Base-by-base conservation (phyloP, 169 alveolate genomes). In the Theileria orientalis region DNA sequence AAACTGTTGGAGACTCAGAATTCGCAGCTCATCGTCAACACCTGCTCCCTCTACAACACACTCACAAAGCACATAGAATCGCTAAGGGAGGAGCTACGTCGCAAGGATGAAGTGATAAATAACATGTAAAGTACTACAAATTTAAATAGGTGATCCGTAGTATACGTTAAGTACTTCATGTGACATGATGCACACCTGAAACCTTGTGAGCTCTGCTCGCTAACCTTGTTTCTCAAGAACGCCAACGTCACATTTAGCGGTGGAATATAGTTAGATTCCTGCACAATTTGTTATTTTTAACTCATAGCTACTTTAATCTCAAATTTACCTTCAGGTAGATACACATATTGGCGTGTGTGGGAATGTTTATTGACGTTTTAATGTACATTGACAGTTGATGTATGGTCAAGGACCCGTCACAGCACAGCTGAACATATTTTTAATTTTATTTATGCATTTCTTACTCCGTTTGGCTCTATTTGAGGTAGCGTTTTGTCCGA, bases 1-100 rank as follows among this genome's bases (percentile, higher is more conserved):
- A 61, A 59, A 13, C 61, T 77, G 41, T 64, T 77, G n/a, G 60
- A 54, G 61, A 66, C 82, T 29, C 86, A 77, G 44, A 77, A 77
- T 56, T 61, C 86, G 6, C 86, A 77, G 49, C 44, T 77, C 1
- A 68, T 59, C 16, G 74, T 77, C 33, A 77, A 77, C 27, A 8
- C 82, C 21, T 68, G 83, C 35, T 62, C 75, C 32, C 40, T 77
- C 37, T 77, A 77, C 82, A 77, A 77, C 47, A 77, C 86, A 7
- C 33, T 77, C 41, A 62, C 67, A 59, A 60, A 77, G 54, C 86
- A 77, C 49, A 59, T 77, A 30, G 76, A 69, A 67, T 49, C 66
- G 62, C 32, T 75, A 23, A 68, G 71, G 2, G 56, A 54, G 0
- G 70, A 37, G 2, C 25, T 63, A 14, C 13, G 32, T 11, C 16